Conservation (phyloP, 2,329 filamentous ascomycete species). For the Sclerotinia minor region DNA sequence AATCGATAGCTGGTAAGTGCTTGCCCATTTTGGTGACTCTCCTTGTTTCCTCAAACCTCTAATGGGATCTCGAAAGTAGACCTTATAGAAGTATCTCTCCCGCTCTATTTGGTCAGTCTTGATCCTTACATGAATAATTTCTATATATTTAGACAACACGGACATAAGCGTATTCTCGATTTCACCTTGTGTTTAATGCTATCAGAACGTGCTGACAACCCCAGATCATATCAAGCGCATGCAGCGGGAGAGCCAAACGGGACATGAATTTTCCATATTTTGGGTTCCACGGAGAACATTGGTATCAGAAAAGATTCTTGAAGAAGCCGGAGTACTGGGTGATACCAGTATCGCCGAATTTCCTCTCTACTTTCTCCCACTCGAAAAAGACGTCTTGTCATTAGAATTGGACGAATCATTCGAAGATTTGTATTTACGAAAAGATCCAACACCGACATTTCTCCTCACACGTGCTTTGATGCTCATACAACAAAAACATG, state of each 20-base stretch:
- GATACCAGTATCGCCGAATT: conserved; percentile 88
- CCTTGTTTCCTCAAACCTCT: neutral
- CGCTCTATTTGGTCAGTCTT: conserved; percentile 59
- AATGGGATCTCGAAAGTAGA: conserved; percentile 60
- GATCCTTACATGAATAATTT: conserved; percentile 50
- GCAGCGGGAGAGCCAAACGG: conserved; percentile 81
- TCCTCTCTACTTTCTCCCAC: conserved; percentile 83
- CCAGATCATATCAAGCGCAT: conserved; percentile 88
- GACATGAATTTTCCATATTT: conserved; percentile 95
- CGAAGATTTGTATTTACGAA: conserved; percentile 81
- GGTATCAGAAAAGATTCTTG: conserved; percentile 86
- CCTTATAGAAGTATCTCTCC: conserved; percentile 52
- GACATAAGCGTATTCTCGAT: conserved; percentile 46
- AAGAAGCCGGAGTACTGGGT: conserved; percentile 89
- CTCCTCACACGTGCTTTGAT: conserved; percentile 89
- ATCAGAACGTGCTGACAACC: conserved; percentile 60
- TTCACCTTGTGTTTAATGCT: conserved; percentile 46
- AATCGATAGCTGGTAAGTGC: conserved; percentile 77
- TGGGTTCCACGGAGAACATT: conserved; percentile 93
- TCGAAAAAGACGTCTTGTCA: conserved; percentile 89
- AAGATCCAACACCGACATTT: conserved; percentile 89
- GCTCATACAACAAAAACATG: conserved; percentile 87
- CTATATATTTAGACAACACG: conserved; percentile 40
- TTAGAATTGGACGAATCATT: conserved; percentile 88
- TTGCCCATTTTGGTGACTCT: conserved; percentile 30